Base-by-base conservation (phyloP, 192 early-diverging fungal species). In the Coemansia sp. region DNA sequence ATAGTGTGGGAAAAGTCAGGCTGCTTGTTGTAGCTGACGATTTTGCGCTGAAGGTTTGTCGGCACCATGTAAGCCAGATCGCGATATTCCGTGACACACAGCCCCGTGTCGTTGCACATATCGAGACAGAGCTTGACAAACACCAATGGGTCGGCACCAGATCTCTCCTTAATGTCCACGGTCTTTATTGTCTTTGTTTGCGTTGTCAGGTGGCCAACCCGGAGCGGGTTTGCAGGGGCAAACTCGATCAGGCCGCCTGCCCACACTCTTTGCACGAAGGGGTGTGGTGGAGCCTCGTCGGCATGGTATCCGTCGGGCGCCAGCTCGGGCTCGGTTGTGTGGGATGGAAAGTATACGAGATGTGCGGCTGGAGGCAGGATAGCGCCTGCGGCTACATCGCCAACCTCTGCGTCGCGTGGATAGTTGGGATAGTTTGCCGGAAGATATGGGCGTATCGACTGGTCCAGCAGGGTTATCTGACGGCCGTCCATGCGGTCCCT, bases 211-310 rank as follows among this genome's bases (percentile, higher is more conserved):
- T 91, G 75, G n/a, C 89, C 89, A 12, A 91, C 81, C 7, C 82
- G 61, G 45, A 94, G 71, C 13, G 84, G 82, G 58, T 93, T 92
- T 0, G 46, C 62, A 13, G 68, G 58, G 45, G 79, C 86, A 58
- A 84, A 90, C 35, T 79, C 81, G 15, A 92, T 81, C 25, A 81
- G 70, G 9, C 91, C 94, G 13, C 95, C 94, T 4, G 89, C 93
- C 95, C 95, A 97, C 87, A 97, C 90, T 6, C 95, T 87, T 37
- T 87, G 86, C 16, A 78, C 55, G 65, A 87, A 95, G 1, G 91
- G 90, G 15, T 67, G 75, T 0, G 95, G 95, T 1, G 95, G 95
- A 0, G 87, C 82, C 61, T 88, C 88, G 15, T 82, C 85, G 43
- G 84, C 81, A 61, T 92, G 88, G 67, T 94, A 94, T n/a, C 95